Base-by-base conservation (phyloP, 495 filamentous ascomycete genomes). In the Echria macrotheca region DNA sequence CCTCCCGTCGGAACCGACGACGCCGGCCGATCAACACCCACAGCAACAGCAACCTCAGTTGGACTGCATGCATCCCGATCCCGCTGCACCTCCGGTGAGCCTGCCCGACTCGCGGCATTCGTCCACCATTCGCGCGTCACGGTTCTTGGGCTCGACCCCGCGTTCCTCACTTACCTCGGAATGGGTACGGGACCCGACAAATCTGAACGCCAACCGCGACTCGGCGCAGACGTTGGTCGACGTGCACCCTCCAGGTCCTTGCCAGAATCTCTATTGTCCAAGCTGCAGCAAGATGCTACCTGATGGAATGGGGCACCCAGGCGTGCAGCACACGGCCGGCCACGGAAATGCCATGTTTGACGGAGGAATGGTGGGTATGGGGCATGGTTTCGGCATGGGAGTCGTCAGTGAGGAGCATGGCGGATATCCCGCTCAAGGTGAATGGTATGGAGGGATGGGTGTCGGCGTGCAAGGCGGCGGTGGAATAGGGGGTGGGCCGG, bases 211-310 rank as follows among this genome's bases (percentile, higher is more conserved):
- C 6, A 64, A 60, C 40, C 55, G 60, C 5, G 60, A 64, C 23
- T 61, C 58, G 24, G 55, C 55, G 28, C 60, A 64, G 42, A 64
- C 60, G 4, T 52, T 64, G 1, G 60, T 64, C n/a, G 60, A 64
- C 32, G 52, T 53, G 1, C 60, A 64, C 18, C 54, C 55, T 4
- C 47, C 58, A 0, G 58, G 58, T 1, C 48, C 53, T 4, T 64
- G 60, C 37, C 25, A 29, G 18, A 53, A 55, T 31, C 29, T 61
- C 35, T 58, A 54, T 32, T 64, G 60, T 12, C 58, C 55, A 19
- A 56, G 50, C 51, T 64, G 60, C 49, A 64, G 46, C 46, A 48
- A 48, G 35, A 26, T 23, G 12, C 21, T 48, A 11, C 46, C 33
- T 10, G 32, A 29, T 15, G 35, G 33, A 5, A 18, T 48, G 9